Percentiles rank a stretch among this genome's conserved stretches.
These are phyloP conservation scores for Tetraselmis chui DNA, from an alignment of 139 green algal species.

Conservation along the genomic window DNA sequence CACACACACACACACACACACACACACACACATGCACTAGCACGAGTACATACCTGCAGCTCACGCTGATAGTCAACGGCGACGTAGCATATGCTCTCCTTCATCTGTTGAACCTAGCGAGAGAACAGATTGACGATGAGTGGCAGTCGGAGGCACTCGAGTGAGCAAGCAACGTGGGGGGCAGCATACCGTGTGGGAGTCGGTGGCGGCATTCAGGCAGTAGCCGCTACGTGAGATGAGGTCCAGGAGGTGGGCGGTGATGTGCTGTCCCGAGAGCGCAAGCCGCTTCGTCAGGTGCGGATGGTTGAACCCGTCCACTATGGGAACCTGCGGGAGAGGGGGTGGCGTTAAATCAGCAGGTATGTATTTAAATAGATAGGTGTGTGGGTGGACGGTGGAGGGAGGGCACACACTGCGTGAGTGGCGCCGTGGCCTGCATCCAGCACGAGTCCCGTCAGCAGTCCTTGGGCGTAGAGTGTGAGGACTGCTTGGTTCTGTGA, in stretches of 20 bases:
- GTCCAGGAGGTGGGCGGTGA: slow-evolving; percentile 66
- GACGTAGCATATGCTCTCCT: slow-evolving; percentile 76
- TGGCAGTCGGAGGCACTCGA: no score
- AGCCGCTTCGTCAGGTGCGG: slow-evolving; percentile 65
- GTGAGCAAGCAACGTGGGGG: no score
- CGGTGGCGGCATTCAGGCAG: slow-evolving; percentile 49
- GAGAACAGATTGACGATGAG: neutral
- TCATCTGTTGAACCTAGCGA: slow-evolving; percentile 31
- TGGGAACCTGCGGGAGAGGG: slow-evolving; percentile 62
- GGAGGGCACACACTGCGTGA: slow-evolving; percentile 44
- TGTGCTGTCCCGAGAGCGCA: slow-evolving; percentile 63
- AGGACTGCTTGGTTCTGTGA: slow-evolving; percentile 82
- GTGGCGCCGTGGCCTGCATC: slow-evolving; percentile 71
- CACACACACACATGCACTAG: no score
- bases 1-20: no score
- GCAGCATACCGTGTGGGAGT: slow-evolving; percentile 53
- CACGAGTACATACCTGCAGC: slow-evolving; percentile 30
- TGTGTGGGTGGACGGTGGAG: no score
- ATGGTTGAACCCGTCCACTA: slow-evolving; percentile 71
- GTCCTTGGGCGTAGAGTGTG: slow-evolving; percentile 69
- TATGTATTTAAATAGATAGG: no score
- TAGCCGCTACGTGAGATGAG: slow-evolving; percentile 65
- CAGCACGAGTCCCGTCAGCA: slow-evolving; percentile 74
- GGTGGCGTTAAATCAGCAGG: no score
- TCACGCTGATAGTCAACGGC: slow-evolving; percentile 45